Evolutionary conservation across 441 rosid species (phyloP).

Genomic region (Pelargonium citronellum): DNA sequence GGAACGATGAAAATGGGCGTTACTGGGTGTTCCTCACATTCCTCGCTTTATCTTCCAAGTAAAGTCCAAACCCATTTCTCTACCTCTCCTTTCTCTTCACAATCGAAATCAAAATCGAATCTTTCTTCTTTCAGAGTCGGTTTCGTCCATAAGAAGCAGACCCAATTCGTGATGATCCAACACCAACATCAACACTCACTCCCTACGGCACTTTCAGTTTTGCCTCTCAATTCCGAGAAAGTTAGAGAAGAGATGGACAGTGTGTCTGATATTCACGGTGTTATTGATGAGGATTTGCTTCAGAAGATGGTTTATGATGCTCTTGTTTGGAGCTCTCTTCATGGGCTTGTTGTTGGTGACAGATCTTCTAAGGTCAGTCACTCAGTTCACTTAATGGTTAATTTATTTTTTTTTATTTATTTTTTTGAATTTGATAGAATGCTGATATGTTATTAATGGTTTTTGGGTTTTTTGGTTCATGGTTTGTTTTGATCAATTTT

Average conservation of each 20-base stretch:
- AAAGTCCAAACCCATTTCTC: constrained; percentile 8
- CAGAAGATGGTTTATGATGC: constrained; percentile 74
- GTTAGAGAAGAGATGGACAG: constrained; percentile 42
- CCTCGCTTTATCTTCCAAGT: neutral
- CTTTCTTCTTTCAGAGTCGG: neutral
- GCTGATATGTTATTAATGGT: neutral
- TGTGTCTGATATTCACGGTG: constrained; percentile 39
- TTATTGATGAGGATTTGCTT: constrained; percentile 56
- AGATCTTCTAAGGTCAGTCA: constrained; percentile 23
- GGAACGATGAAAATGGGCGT: constrained; percentile 3
- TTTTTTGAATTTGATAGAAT: neutral
- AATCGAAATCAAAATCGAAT: constrained; percentile 12
- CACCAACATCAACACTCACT: neutral
- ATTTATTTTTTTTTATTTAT: too few relatives aligned
- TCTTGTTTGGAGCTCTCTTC: constrained; percentile 94
- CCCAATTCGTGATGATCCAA: constrained; percentile 6
- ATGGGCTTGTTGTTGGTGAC: constrained; percentile 90
- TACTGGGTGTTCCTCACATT: neutral
- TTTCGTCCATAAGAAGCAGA: neutral
- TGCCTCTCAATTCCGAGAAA: constrained; percentile 39
- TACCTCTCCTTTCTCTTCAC: neutral
- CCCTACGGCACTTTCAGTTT: constrained; percentile 17
- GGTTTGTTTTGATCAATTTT: neutral
- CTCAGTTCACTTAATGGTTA: neutral
- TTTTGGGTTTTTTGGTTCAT: neutral